These are phyloP conservation scores for Aspergillus cejpii DNA, from an alignment of 2,329 filamentous ascomycete genomes.

Conservation along the genomic window DNA sequence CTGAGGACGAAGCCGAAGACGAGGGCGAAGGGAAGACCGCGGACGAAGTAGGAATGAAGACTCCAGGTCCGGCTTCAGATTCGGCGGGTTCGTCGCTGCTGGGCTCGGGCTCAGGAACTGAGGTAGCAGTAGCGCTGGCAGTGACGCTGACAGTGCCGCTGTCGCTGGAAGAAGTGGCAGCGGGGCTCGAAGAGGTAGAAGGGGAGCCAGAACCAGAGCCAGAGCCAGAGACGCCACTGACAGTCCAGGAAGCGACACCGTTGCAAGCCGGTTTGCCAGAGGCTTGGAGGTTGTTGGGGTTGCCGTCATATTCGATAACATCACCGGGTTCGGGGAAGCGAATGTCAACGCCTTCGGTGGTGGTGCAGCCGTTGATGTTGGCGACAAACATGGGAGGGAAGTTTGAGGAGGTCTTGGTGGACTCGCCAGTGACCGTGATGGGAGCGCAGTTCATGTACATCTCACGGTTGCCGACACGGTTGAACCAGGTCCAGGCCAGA, in stretches of 20 bases:
- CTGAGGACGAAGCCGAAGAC: constrained; percentile 4
- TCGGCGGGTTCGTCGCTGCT: neutral
- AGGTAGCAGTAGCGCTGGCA: constrained; percentile 10
- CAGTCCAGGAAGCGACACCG: constrained; percentile 29
- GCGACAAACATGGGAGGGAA: constrained; percentile 72
- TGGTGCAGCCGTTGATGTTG: constrained; percentile 60
- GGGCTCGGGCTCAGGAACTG: neutral
- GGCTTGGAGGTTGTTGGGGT: constrained; percentile 32
- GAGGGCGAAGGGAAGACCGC: constrained; percentile 13
- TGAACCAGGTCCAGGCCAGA: constrained; percentile 92
- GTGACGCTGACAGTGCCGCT: neutral
- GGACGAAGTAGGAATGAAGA: constrained; percentile 16
- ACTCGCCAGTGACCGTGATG: constrained; percentile 54
- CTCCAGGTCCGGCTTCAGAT: constrained; percentile 12
- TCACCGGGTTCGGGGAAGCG: constrained; percentile 63
- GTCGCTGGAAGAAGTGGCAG: too few species aligned
- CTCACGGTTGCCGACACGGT: constrained; percentile 84
- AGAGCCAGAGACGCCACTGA: constrained; percentile 24
- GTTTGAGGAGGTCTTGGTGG: constrained; percentile 45
- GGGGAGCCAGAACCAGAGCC: constrained; percentile 13
- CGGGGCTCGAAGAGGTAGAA: neutral
- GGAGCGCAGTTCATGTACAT: constrained; percentile 97
- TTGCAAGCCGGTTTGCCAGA: constrained; percentile 25
- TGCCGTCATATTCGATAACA: constrained; percentile 47
- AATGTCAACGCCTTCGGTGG: constrained; percentile 51